Evolutionary conservation across 768 basidiomycete species (phyloP).

Genomic region (Phanerochaete sordida): DNA sequence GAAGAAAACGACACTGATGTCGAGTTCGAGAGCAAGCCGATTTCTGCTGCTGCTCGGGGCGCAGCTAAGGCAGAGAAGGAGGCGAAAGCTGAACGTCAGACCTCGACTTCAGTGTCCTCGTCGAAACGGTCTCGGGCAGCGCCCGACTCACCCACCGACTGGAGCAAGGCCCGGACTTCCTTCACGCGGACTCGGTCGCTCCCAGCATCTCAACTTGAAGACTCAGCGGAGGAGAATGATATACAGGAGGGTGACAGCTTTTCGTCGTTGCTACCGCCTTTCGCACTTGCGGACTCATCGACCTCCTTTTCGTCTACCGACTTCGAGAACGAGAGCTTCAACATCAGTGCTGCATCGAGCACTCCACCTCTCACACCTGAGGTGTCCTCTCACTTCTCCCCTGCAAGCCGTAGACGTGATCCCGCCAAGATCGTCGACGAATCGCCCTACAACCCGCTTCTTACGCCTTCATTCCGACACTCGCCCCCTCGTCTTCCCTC

Average conservation of each 20-base stretch:
- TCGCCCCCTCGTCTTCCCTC: conserved; percentile 72
- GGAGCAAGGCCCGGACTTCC: not conserved
- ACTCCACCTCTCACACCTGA: conserved; percentile 25
- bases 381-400: conserved; percentile 15
- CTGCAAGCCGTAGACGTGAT: conserved; percentile 16
- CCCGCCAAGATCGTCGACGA: conserved; percentile 38
- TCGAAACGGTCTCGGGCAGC: not conserved
- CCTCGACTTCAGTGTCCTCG: not conserved
- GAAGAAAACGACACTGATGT: conserved; percentile 45
- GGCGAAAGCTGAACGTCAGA: not conserved
- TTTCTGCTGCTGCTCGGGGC: conserved; percentile 22
- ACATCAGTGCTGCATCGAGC: conserved; percentile 9
- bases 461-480: conserved; percentile 76
- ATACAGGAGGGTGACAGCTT: not conserved
- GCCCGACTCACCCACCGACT: not conserved
- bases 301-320: not conserved
- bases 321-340: conserved; percentile 6
- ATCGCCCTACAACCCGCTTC: conserved; percentile 74
- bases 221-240: conserved; percentile 6
- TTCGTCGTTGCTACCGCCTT: not conserved
- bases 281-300: not conserved
- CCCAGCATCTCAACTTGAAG: not conserved
- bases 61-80: conserved; percentile 14
- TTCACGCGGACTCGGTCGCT: not conserved
- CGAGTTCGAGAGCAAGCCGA: conserved; percentile 32